Conservation (phyloP, 176 grass and related monocot species). For the Panicum miliaceum region DNA sequence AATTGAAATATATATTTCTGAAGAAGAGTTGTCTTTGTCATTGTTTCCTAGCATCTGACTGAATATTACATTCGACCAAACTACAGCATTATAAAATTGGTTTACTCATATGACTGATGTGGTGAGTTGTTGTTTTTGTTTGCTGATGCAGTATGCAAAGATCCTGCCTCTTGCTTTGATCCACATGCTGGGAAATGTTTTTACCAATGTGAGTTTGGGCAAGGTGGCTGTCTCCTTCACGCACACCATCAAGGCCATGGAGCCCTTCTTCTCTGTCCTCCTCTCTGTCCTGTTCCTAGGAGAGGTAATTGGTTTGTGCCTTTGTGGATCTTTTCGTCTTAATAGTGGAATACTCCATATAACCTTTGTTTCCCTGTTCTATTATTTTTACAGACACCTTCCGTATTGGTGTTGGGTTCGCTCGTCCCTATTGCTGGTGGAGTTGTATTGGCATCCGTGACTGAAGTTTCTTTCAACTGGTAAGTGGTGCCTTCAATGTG, state of each 20-base stretch:
- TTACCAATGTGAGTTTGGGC: conserved; percentile 91
- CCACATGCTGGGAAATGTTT: conserved; percentile 76
- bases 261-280: conserved; percentile 92
- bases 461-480: conserved; percentile 99
- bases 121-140: not conserved
- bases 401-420: conserved; percentile 55
- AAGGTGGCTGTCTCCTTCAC: conserved; percentile 97
- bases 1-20: not conserved
- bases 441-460: conserved; percentile 85
- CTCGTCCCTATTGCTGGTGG: conserved; percentile 86
- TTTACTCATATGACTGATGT: not conserved
- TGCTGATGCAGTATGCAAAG: conserved; percentile 59
- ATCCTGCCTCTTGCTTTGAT: conserved; percentile 75
- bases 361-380: not conserved
- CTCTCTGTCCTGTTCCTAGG: conserved; percentile 82
- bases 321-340: not conserved
- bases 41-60: not conserved
- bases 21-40: not conserved
- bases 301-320: conserved; percentile 46
- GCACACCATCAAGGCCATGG: conserved; percentile 94
- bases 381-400: conserved; percentile 63
- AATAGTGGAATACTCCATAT: not conserved
- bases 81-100: not conserved
- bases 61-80: not conserved
- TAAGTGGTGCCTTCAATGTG: conserved; percentile 30